These are phyloP conservation scores for Fusarium anguioides DNA, from an alignment of 2,329 filamentous ascomycete genomes.

Conservation along the genomic window DNA sequence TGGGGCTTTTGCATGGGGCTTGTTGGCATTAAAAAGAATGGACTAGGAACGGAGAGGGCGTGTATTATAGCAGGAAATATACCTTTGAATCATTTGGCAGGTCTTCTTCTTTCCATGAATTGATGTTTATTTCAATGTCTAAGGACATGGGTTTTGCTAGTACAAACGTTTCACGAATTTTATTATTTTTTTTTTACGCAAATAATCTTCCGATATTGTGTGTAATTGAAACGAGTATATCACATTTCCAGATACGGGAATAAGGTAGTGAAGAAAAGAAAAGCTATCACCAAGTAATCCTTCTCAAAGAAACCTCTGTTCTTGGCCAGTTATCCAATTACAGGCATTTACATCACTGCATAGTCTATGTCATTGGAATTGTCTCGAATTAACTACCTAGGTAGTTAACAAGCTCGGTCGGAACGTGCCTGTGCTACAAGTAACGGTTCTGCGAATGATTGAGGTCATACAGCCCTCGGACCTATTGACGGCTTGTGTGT, in stretches of 20 bases:
- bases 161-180: not conserved
- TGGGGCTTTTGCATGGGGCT: not conserved
- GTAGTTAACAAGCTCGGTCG: too few relatives aligned
- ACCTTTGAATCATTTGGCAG: not conserved
- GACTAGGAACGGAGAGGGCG: not conserved
- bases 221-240: not conserved
- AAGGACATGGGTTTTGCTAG: not conserved
- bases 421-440: slow-evolving; percentile 6
- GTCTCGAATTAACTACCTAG: not conserved
- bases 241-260: not conserved
- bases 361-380: not conserved
- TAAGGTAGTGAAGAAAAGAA: too few relatives aligned
- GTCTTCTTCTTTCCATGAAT: too few relatives aligned
- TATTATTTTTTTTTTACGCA: not conserved
- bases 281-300: not conserved
- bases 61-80: not conserved
- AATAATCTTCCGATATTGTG: not conserved
- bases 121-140: not conserved
- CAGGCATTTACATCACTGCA: not conserved
- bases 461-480: slow-evolving; percentile 4
- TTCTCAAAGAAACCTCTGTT: not conserved
- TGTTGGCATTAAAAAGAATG: not conserved
- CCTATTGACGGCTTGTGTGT: slow-evolving; percentile 3
- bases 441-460: slow-evolving; percentile 1
- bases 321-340: not conserved